phyloP scores from a whole-genome alignment of 2,329 filamentous ascomycete species.

The Ophiostoma tasmaniense region DNA sequence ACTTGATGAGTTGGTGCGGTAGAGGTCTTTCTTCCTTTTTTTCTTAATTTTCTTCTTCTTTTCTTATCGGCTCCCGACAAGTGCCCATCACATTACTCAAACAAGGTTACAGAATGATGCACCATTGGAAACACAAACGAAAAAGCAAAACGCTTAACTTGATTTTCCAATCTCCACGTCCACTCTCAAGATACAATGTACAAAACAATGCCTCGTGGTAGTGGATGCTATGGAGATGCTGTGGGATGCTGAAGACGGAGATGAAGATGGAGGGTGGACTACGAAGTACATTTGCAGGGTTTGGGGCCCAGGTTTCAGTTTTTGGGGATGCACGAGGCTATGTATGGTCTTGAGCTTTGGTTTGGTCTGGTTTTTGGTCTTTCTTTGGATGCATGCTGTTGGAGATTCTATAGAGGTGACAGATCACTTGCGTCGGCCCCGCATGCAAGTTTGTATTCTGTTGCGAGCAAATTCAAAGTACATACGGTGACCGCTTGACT shows the following conservation, averaged over 20 bases:
- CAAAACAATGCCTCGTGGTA: not conserved
- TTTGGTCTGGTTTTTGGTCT: not conserved
- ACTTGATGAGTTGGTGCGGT: not conserved
- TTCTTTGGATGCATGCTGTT: not conserved
- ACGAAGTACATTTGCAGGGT: not conserved
- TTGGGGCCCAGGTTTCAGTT: not conserved
- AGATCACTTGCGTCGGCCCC: too few species aligned
- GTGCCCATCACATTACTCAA: not conserved
- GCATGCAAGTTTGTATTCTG: too few species aligned
- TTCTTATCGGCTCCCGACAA: too few species aligned
- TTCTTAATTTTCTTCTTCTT: too few species aligned
- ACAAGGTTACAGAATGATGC: constrained; percentile 2
- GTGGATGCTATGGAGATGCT: not conserved
- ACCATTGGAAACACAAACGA: not conserved
- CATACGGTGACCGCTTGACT: not conserved
- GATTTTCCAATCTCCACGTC: too few species aligned
- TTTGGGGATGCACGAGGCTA: not conserved
- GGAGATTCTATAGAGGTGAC: not conserved
- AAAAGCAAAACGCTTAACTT: not conserved
- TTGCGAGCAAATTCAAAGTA: too few species aligned
- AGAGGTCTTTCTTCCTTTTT: too few species aligned
- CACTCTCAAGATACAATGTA: not conserved
- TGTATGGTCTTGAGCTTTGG: too few species aligned
- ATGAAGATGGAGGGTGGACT: not conserved
- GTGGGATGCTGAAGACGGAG: not conserved